Conservation (phyloP, 2,329 filamentous ascomycete species). For the Trichoderma sp. region DNA sequence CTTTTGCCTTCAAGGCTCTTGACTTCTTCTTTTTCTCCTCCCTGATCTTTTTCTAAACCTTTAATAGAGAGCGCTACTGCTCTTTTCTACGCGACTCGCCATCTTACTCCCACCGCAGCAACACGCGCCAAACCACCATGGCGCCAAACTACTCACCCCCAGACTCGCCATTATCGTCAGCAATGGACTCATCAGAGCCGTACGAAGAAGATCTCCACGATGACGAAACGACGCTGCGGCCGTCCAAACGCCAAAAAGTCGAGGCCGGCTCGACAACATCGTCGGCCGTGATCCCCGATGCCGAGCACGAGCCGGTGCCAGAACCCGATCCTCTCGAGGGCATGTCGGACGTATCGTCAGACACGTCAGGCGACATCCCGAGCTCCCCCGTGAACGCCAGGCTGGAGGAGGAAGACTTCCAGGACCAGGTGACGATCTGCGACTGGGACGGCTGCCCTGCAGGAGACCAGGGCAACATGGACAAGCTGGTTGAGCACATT, state of each 20-base stretch:
- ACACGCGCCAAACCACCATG: constrained; percentile 31
- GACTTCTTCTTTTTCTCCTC: not conserved
- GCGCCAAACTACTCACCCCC: constrained; percentile 38
- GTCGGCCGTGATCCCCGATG: constrained; percentile 42
- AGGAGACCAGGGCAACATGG: constrained; percentile 75
- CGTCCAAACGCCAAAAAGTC: constrained; percentile 48
- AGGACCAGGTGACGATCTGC: constrained; percentile 75
- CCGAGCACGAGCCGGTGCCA: constrained; percentile 45
- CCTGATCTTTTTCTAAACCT: not conserved
- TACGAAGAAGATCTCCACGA: constrained; percentile 46
- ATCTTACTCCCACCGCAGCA: not conserved
- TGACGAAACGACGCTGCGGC: constrained; percentile 39
- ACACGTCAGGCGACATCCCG: constrained; percentile 83
- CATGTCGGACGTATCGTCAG: constrained; percentile 76
- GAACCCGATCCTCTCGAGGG: constrained; percentile 54
- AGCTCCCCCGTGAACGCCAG: constrained; percentile 66
- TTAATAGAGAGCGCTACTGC: not conserved
- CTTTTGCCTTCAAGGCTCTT: not conserved
- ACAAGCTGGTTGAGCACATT: constrained; percentile 75
- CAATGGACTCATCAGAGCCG: constrained; percentile 43
- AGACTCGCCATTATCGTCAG: constrained; percentile 48
- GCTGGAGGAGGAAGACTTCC: constrained; percentile 70
- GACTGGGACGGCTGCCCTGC: constrained; percentile 73
- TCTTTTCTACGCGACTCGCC: constrained; percentile 2
- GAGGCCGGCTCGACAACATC: constrained; percentile 45